Base-by-base conservation (phyloP, 2,329 filamentous ascomycete species). In the Colletotrichum tofieldiae region DNA sequence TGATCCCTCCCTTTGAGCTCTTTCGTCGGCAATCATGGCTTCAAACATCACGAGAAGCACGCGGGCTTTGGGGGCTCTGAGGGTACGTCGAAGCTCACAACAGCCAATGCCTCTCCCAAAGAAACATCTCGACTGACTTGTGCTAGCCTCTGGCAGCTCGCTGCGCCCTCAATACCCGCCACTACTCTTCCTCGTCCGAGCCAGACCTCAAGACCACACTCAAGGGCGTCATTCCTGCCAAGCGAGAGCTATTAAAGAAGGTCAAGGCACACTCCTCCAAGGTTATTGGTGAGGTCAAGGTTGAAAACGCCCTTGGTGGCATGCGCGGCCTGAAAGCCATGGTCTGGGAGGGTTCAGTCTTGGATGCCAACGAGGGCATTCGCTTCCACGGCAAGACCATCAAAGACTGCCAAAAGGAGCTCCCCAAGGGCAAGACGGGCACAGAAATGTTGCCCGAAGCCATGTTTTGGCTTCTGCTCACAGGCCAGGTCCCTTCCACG, bases 401-500 rank as follows among this genome's bases (percentile, higher is more conserved):
- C 88, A 97, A 97, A 86, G 96, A 99, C 81, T 99, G 96, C 87
- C 96, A 98, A 82, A 90, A 92, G 77, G 93, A 95, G 82, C 91
- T 98, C 20, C 95, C 96, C 81, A 98, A 98, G 88, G 96, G 96
- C 77, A 94, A 90, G 72, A 91, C 93, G 3, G 94, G 96, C 78
- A 97, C 94, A 7, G 96, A 98, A 86, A 99, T 98, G 96, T 90
- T 98, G 16, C 96, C 96, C 59, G 96, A 99, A 85, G 92, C 96
- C 83, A 99, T 99, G 96, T 99, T 99, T 89, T 99, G 96, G 96
- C 91, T 98, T 52, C 91, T 99, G 62, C 88, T 99, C 77, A 99
- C 96, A 12, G 96, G 96, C 72, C 89, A 97, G 83, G 93, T 98
- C 29, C 96, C 96, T 32, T 94, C 93, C 1, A 93, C 92, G 29